Conservation (phyloP, 352 stramenopile genomes). For the Pythium insidiosum region DNA sequence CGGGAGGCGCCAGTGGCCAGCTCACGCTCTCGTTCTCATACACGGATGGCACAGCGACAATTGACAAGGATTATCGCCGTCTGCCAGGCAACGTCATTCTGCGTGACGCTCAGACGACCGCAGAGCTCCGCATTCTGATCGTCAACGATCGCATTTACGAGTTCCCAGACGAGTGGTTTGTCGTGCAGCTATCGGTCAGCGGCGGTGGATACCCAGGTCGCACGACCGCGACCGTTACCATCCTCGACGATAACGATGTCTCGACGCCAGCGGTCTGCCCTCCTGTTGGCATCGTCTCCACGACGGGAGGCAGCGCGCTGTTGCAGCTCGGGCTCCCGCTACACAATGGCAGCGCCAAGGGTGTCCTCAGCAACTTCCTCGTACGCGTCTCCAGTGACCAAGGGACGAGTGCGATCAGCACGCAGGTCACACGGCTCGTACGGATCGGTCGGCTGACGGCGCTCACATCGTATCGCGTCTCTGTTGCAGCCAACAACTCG, state of each 20-base stretch:
- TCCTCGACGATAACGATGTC: conserved; percentile 45
- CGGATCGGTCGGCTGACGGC: conserved; percentile 24
- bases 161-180: conserved; percentile 39
- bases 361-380: conserved; percentile 22
- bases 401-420: too few relatives aligned
- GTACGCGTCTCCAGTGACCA: conserved; percentile 16
- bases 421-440: background rate
- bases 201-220: conserved; percentile 17
- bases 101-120: conserved; percentile 23
- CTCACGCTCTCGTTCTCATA: conserved; percentile 33
- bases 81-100: conserved; percentile 18
- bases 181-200: conserved; percentile 21
- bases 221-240: conserved; percentile 20
- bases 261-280: conserved; percentile 23
- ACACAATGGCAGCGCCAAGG: conserved; percentile 43
- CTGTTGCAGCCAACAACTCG: conserved; percentile 26
- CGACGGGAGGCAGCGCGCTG: conserved; percentile 31
- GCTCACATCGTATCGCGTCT: conserved; percentile 25
- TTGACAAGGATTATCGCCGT: conserved; percentile 39
- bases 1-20: conserved; percentile 26
- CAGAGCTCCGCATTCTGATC: conserved; percentile 34
- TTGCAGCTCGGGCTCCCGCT: conserved; percentile 20
- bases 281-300: conserved; percentile 10
- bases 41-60: conserved; percentile 23
- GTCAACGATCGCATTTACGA: conserved; percentile 54